phyloP scores from a whole-genome alignment of 768 basidiomycete genomes.

The Naganishia friedmannii region DNA sequence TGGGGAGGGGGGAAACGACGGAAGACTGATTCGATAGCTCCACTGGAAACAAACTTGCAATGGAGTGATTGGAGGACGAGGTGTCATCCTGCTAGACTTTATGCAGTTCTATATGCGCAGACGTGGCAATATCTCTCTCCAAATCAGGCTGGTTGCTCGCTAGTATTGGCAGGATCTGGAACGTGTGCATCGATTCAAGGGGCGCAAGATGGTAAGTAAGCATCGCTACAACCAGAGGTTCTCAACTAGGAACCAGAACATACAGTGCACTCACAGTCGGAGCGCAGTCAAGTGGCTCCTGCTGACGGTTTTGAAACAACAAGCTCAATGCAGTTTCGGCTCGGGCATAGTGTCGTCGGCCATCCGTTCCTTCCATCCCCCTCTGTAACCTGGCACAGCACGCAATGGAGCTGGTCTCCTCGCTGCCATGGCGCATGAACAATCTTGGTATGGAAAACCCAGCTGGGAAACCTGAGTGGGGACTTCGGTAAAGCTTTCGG shows the following conservation, averaged over 20 bases:
- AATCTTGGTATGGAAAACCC: too few relatives aligned
- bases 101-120: neutral
- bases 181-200: neutral
- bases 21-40: neutral
- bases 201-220: neutral
- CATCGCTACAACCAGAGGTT: neutral
- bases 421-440: too few relatives aligned
- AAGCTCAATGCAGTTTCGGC: too few relatives aligned
- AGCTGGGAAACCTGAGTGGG: too few relatives aligned
- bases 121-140: neutral
- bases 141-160: neutral
- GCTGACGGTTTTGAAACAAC: too few relatives aligned
- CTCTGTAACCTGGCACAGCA: too few relatives aligned
- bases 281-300: too few relatives aligned
- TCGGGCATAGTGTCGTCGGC: too few relatives aligned
- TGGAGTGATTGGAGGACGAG: neutral
- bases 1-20: neutral
- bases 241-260: neutral
- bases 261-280: neutral
- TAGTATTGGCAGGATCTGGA: neutral
- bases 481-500: too few relatives aligned
- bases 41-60: too few relatives aligned
- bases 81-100: neutral
- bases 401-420: too few relatives aligned
- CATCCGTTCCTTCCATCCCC: too few relatives aligned